Evolutionary conservation across 2,329 filamentous ascomycete genomes (phyloP), one percentile per base, ranked within the genome.

Genomic region (Colletotrichum costaricense): DNA sequence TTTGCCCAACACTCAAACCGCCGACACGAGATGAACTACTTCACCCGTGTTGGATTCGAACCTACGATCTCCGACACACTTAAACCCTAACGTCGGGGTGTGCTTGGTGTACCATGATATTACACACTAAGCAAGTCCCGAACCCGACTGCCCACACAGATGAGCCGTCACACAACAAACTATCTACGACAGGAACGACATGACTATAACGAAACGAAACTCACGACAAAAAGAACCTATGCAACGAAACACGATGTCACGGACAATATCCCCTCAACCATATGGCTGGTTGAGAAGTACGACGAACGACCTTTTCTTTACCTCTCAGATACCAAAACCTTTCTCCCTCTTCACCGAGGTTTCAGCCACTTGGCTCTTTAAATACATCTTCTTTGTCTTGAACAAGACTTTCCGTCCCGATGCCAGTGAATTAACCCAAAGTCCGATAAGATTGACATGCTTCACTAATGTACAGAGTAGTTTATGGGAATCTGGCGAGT

Each of bases 301-400:
- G 71, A 73, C 56, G 60, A 57, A 71, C 56, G 67, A 63, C 28
- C 42, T 71, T 54, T 71, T 52, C 67, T 66, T 65, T 65, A 73
- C 65, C 46, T 73, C 62, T 52, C 69, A 2, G 35, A 73, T 60
- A 71, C 62, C 67, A 65, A 52, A 26, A 26, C 14, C 22, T 71
- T 71, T 73, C 67, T 66, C 19, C 71, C 71, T 73, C 71, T 57
- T 63, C 4, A 42, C 7, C 33, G 71, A 71, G 71, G 71, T 14
- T 35, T 22, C 38, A 16, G 71, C 67, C 62, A 63, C 28, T 73
- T 73, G 71, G 71, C 71, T 60, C 26, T 73, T 73, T 33, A 24
- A 73, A 65, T 73, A 73, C 22, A 73, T 69, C 49, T 54, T 67
- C 58, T 73, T 62, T 73, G 71, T 71, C 67, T 62, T 33, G 7